Evolutionary conservation across 169 alveolate species (phyloP).

Genomic region (Eimeria necatrix): DNA sequence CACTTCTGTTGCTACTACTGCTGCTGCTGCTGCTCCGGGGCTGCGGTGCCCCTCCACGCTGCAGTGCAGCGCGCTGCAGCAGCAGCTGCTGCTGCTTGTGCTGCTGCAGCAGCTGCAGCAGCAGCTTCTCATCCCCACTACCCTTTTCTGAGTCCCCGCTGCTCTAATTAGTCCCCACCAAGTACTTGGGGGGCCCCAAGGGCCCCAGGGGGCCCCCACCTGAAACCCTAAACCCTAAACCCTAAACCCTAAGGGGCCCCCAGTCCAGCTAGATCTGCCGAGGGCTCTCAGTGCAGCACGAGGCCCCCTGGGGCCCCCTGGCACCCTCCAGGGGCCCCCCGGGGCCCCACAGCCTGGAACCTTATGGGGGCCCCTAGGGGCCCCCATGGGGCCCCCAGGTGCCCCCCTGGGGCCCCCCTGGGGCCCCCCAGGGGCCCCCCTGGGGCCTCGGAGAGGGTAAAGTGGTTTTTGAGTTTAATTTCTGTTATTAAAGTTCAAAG

Average conservation of each 20-base stretch:
- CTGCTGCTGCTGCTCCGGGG: background rate
- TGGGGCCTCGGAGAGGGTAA: background rate
- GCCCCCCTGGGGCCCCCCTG: background rate
- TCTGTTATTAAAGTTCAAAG: no score
- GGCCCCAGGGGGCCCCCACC: no score
- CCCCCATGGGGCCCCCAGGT: background rate
- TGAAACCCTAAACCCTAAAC: no score
- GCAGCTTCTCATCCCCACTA: no score
- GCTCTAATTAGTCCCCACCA: no score
- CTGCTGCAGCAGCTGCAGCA: constrained; percentile 28
- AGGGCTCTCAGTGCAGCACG: background rate
- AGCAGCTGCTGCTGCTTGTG: no score
- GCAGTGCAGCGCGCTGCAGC: background rate
- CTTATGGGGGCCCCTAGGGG: background rate
- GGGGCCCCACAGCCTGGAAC: background rate
- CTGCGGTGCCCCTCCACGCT: background rate
- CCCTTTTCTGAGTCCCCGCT: no score
- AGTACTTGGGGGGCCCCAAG: no score
- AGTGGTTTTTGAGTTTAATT: background rate
- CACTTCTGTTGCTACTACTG: background rate
- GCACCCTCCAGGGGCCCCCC: background rate
- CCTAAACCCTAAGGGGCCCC: no score
- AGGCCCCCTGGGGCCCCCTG: background rate
- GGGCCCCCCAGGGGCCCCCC: constrained; percentile 7
- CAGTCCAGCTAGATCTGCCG: no score